Evolutionary conservation across 2,329 filamentous ascomycete genomes (phyloP).

Genomic region (Talaromyces sp.): DNA sequence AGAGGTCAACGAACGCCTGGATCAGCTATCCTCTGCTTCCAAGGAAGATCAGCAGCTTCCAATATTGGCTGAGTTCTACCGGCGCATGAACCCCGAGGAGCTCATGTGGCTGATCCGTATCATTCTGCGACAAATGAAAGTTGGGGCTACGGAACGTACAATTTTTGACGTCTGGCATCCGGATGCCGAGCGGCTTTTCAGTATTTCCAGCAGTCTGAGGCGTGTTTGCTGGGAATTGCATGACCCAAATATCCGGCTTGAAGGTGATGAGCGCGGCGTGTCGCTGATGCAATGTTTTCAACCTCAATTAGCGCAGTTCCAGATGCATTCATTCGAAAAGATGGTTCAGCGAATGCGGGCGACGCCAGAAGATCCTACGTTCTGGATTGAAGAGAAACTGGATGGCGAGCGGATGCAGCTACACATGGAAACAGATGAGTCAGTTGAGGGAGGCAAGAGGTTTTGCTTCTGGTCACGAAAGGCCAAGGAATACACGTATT

Average conservation of each 20-base stretch:
- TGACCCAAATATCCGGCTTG: conserved; percentile 66
- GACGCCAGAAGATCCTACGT: conserved; percentile 66
- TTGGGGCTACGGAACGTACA: conserved; percentile 78
- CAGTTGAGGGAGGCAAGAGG: conserved; percentile 60
- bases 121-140: conserved; percentile 73
- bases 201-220: conserved; percentile 81
- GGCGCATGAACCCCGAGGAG: conserved; percentile 87
- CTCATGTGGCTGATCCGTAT: conserved; percentile 93
- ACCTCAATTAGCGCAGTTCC: conserved; percentile 88
- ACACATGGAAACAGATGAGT: conserved; percentile 73
- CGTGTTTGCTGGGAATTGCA: conserved; percentile 92
- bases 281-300: conserved; percentile 92
- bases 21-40: conserved; percentile 66
- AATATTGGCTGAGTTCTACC: conserved; percentile 79
- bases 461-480: conserved; percentile 95
- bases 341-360: conserved; percentile 66
- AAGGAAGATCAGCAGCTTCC: conserved; percentile 80
- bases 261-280: conserved; percentile 69
- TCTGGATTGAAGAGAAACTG: conserved; percentile 97
- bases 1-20: conserved; percentile 82
- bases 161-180: conserved; percentile 79
- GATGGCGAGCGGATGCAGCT: conserved; percentile 97
- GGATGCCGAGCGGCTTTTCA: conserved; percentile 73
- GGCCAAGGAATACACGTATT: conserved; percentile 90
- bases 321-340: conserved; percentile 73